Percentiles rank a stretch among this genome's conserved stretches.
Evolutionary conservation across 176 grass and related monocot species (phyloP).

Genomic region (Aegilops umbellulata): DNA sequence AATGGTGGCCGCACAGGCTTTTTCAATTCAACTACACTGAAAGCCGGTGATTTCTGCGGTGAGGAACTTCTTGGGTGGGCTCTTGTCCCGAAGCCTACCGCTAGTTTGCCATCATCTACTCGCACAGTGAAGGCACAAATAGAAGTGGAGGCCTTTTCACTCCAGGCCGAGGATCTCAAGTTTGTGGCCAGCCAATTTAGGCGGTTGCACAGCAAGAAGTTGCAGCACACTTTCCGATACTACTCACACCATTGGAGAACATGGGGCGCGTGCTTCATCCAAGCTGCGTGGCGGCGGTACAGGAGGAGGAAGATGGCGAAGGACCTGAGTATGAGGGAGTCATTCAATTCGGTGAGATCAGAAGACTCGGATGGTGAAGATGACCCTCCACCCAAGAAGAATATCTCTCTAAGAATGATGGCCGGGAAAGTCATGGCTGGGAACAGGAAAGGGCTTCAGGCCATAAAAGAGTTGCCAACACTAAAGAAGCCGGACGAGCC

Average conservation of each 20-base stretch:
- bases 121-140: constrained; percentile 63
- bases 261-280: constrained; percentile 92
- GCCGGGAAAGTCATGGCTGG: constrained; percentile 51
- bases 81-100: constrained; percentile 69
- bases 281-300: constrained; percentile 83
- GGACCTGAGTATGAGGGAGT: constrained; percentile 81
- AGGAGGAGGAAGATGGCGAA: constrained; percentile 70
- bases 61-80: constrained; percentile 97
- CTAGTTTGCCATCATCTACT: constrained; percentile 87
- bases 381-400: constrained; percentile 40
- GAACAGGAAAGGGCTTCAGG: constrained; percentile 65
- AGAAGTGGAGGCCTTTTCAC: constrained; percentile 87
- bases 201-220: constrained; percentile 83
- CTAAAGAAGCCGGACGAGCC: constrained; percentile 85
- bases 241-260: constrained; percentile 89
- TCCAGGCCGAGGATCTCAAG: constrained; percentile 88
- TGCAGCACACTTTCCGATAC: constrained; percentile 86
- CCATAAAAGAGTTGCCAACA: constrained; percentile 59
- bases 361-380: constrained; percentile 46
- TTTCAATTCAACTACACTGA: constrained; percentile 79
- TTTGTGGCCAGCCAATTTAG: constrained; percentile 95
- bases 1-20: constrained; percentile 89
- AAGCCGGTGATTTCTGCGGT: constrained; percentile 78
- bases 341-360: constrained; percentile 56
- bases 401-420: constrained; percentile 60